Evolutionary conservation across 225 moss, liverwort and hornwort genomes (phyloP), one percentile per base, ranked within the genome.

Genomic region (Antitrichia curtipendula): DNA sequence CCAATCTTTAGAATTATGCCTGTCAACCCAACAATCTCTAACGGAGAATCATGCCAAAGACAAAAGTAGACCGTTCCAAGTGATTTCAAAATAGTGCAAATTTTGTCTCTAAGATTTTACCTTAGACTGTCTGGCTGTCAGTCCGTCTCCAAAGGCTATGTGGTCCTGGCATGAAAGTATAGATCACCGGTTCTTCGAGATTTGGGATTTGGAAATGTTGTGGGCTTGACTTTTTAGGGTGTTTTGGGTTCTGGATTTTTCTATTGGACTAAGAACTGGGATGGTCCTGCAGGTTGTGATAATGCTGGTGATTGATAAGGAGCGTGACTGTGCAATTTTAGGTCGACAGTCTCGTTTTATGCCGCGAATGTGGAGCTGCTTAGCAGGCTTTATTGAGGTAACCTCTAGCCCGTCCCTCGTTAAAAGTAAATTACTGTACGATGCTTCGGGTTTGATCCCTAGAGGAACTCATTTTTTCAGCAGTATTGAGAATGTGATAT

Each of bases 351-450:
- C 96, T 60, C 97, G 99, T 65, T 95, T 94, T 75, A 20, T 91
- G 29, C 84, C 94, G 56, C 91, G 93, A 19, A 96, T 99, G 99
- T 99, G 99, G 99, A 99, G 97, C 43, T 99, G 99, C 85, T 49
- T 99, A 28, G 97, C 99, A 74, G 99, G 99, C 32, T 99, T 99
- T 72, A 94, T 96, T 84, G 99, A 99, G 93, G 96, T 95, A 49
- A 69, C 13, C 25, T 84, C 50, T 34, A 49, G 61, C 54, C 52
- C 34, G 69, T 70, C 76, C 29, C 49, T 72, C 15, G 18, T 62
- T 19, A 47, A 56, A 18, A 28, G 49, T 12, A 64, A 75, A 43
- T 50, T 60, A 28, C n/a, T n/a, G n/a, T n/a, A n/a, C 38, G 41
- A 66, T 56, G 68, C 78, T 34, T 36, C 45, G 12, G 28, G 45